These are phyloP conservation scores for Daldinia loculata DNA, from an alignment of 495 filamentous ascomycete species.

Conservation along the genomic window DNA sequence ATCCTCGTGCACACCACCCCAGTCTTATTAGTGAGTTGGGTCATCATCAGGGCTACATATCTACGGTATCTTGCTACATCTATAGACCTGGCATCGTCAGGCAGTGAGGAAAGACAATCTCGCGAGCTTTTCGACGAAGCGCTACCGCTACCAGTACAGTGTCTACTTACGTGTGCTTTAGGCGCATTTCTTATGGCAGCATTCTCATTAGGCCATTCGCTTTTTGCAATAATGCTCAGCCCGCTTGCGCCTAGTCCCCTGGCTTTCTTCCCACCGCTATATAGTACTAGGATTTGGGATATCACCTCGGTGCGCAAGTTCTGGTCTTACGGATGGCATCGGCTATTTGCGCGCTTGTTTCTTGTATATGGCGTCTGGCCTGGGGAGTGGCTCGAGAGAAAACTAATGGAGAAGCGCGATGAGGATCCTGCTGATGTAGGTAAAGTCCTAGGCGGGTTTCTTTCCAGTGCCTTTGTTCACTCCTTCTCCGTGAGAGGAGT, in stretches of 20 bases:
- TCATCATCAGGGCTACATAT: constrained; percentile 12
- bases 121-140: constrained; percentile 26
- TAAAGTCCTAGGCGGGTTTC: constrained; percentile 29
- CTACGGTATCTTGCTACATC: constrained; percentile 17
- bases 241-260: constrained; percentile 31
- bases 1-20: constrained; percentile 15
- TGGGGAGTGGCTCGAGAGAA: constrained; percentile 34
- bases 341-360: constrained; percentile 34
- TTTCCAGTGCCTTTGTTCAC: constrained; percentile 34
- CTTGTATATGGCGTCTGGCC: constrained; percentile 40
- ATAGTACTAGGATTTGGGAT: constrained; percentile 30
- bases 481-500: constrained; percentile 32
- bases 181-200: constrained; percentile 37
- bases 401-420: constrained; percentile 9
- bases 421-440: constrained; percentile 32
- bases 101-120: neutral
- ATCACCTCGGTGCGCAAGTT: constrained; percentile 22
- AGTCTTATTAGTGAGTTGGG: constrained; percentile 9
- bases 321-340: constrained; percentile 38
- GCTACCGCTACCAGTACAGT: constrained; percentile 5
- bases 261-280: constrained; percentile 35
- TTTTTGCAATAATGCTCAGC: constrained; percentile 25
- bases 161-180: constrained; percentile 27
- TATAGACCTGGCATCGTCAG: neutral
- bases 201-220: constrained; percentile 30